These are phyloP conservation scores for Suillus bovinus DNA, from an alignment of 768 basidiomycete species.

Conservation along the genomic window DNA sequence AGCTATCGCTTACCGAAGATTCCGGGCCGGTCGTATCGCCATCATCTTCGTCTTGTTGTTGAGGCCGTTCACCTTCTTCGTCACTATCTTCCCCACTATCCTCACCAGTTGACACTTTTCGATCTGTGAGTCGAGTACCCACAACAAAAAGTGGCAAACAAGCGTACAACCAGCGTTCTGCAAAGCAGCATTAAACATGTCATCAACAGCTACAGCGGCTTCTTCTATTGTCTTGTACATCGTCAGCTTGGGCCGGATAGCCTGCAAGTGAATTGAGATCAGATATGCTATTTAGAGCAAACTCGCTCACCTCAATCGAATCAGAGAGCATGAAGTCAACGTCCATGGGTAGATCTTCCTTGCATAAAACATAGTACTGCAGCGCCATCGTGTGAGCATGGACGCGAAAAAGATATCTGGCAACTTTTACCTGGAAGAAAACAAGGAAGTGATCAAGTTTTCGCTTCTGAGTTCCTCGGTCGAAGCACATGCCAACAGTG, in stretches of 20 bases:
- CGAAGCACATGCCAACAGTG: conserved; percentile 97
- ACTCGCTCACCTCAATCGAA: conserved; percentile 74
- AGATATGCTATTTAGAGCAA: conserved; percentile 3
- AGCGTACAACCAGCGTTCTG: conserved; percentile 58
- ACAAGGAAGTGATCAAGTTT: conserved; percentile 91
- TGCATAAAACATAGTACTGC: conserved; percentile 87
- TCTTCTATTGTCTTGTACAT: conserved; percentile 78
- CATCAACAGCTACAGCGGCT: conserved; percentile 86
- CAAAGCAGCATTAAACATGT: conserved; percentile 73
- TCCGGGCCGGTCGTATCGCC: conserved; percentile 49
- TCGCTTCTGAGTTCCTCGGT: conserved; percentile 87
- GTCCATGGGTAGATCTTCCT: conserved; percentile 91
- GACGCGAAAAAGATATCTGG: neutral
- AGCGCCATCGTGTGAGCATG: conserved; percentile 7
- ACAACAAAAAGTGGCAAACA: neutral
- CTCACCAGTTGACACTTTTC: conserved; percentile 35
- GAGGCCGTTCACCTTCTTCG: conserved; percentile 39
- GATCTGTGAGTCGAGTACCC: conserved; percentile 16
- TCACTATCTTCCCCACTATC: conserved; percentile 57
- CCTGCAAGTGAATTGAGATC: conserved; percentile 41
- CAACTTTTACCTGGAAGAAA: conserved; percentile 80
- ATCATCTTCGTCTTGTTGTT: conserved; percentile 64
- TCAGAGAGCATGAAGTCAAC: conserved; percentile 97
- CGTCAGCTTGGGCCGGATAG: conserved; percentile 80
- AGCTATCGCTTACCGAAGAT: conserved; percentile 48